Conservation (phyloP, 495 filamentous ascomycete species). For the Aspergillus steynii region DNA sequence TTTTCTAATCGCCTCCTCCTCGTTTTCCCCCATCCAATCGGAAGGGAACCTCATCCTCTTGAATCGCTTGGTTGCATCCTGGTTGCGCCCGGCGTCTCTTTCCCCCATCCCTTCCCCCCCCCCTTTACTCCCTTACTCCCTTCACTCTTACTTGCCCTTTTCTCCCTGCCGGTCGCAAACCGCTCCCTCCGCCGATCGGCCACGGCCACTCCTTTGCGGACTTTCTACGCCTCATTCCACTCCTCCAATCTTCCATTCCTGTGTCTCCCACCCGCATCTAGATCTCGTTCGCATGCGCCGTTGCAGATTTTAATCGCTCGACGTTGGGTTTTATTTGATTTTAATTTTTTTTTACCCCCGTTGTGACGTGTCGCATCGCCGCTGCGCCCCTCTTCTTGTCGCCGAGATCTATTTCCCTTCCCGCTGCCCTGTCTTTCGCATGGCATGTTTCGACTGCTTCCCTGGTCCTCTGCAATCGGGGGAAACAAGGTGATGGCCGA, state of each 20-base stretch:
- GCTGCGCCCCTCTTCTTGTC: slow-evolving; percentile 17
- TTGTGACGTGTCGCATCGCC: slow-evolving; percentile 30
- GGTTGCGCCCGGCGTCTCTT: background rate
- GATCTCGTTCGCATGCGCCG: slow-evolving; percentile 23
- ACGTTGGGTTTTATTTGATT: slow-evolving; percentile 1
- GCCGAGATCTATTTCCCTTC: slow-evolving; percentile 17
- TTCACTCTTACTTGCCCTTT: slow-evolving; percentile 16
- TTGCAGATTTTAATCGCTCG: slow-evolving; percentile 15
- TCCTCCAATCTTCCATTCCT: slow-evolving; percentile 1
- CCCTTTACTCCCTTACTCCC: slow-evolving; percentile 16
- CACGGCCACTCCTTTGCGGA: slow-evolving; percentile 15
- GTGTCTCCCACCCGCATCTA: slow-evolving; percentile 15
- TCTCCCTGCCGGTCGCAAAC: slow-evolving; percentile 22
- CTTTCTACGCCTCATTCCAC: slow-evolving; percentile 12
- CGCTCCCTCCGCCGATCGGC: slow-evolving; percentile 16
- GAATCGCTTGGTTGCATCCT: slow-evolving; percentile 2
- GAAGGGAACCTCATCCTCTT: background rate
- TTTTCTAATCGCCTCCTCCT: slow-evolving; percentile 1
- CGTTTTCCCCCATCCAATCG: background rate
- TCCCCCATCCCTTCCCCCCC: slow-evolving; percentile 9
- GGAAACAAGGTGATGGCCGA: slow-evolving; percentile 54
- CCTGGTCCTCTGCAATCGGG: slow-evolving; percentile 57
- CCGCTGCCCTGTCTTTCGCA: slow-evolving; percentile 33
- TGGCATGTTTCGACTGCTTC: slow-evolving; percentile 60
- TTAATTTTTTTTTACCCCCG: background rate